Percentiles rank a stretch among this genome's conserved stretches.
phyloP scores from a whole-genome alignment of 2,329 filamentous ascomycete species.

The Epicoccum sorghinum region DNA sequence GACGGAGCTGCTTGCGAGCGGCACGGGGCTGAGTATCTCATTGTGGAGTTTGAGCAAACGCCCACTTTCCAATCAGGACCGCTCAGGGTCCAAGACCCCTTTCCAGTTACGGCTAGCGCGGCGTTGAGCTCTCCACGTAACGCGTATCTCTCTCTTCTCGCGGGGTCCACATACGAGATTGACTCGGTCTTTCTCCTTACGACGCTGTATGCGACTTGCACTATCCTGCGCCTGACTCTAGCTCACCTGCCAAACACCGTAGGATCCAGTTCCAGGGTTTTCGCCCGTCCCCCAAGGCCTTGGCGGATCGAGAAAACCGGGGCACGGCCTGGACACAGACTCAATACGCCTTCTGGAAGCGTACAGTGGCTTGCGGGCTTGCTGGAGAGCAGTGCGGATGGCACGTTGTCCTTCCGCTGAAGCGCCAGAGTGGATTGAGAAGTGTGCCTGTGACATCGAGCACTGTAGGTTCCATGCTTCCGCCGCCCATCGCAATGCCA shows the following conservation, averaged over 20 bases:
- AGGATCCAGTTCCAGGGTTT: slow-evolving; percentile 2
- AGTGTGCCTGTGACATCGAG: neutral
- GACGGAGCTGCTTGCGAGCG: slow-evolving; percentile 14
- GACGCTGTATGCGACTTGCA: neutral
- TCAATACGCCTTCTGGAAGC: slow-evolving; percentile 13
- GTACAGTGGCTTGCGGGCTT: slow-evolving; percentile 12
- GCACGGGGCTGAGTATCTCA: slow-evolving; percentile 17
- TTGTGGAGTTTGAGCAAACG: slow-evolving; percentile 2
- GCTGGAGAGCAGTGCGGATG: neutral
- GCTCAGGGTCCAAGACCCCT: slow-evolving; percentile 15
- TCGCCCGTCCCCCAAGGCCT: slow-evolving; percentile 12
- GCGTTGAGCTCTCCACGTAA: slow-evolving; percentile 1
- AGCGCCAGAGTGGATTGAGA: neutral
- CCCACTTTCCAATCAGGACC: neutral
- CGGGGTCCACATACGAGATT: neutral
- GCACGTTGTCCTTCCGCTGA: neutral
- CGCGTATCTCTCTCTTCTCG: slow-evolving; percentile 9
- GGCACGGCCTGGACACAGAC: slow-evolving; percentile 6
- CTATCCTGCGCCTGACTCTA: slow-evolving; percentile 1
- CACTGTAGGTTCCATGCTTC: neutral
- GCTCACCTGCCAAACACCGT: slow-evolving; percentile 3
- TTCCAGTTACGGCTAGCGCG: neutral
- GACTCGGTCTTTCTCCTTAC: slow-evolving; percentile 3
- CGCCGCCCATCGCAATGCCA: neutral
- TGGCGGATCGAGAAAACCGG: slow-evolving; percentile 7